phyloP scores from a whole-genome alignment of 768 basidiomycete species.

The Infundibulicybe gibba region DNA sequence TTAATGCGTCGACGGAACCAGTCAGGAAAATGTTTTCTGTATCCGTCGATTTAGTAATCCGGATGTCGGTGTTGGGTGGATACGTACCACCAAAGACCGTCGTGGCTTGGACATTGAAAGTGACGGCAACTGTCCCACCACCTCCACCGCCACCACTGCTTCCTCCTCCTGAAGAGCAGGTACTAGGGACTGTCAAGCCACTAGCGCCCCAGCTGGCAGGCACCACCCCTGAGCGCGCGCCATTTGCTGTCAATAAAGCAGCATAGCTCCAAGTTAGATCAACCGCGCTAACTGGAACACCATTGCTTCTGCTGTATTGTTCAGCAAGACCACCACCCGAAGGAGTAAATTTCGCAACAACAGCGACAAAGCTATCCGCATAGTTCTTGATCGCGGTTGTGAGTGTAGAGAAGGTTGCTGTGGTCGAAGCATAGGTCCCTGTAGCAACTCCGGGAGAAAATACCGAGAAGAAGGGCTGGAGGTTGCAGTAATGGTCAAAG shows the following conservation, averaged over 20 bases:
- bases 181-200: constrained; percentile 43
- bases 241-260: constrained; percentile 55
- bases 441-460: constrained; percentile 42
- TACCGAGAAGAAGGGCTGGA: constrained; percentile 73
- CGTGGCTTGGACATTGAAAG: constrained; percentile 62
- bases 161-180: constrained; percentile 26
- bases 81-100: constrained; percentile 57
- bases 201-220: constrained; percentile 64
- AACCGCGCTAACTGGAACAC: constrained; percentile 51
- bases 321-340: constrained; percentile 57
- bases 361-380: constrained; percentile 63
- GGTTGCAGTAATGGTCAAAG: constrained; percentile 47
- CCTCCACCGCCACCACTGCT: constrained; percentile 17
- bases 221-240: constrained; percentile 43
- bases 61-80: neutral
- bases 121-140: constrained; percentile 40
- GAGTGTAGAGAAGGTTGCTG: constrained; percentile 46
- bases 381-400: constrained; percentile 44
- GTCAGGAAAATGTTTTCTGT: constrained; percentile 69
- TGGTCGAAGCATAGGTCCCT: constrained; percentile 49
- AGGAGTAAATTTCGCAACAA: constrained; percentile 62
- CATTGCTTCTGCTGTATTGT: constrained; percentile 51
- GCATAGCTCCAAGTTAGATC: constrained; percentile 82
- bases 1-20: constrained; percentile 52
- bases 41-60: neutral